Evolutionary conservation across 768 basidiomycete genomes (phyloP).

Genomic region (Leccinellum rugosiceps): DNA sequence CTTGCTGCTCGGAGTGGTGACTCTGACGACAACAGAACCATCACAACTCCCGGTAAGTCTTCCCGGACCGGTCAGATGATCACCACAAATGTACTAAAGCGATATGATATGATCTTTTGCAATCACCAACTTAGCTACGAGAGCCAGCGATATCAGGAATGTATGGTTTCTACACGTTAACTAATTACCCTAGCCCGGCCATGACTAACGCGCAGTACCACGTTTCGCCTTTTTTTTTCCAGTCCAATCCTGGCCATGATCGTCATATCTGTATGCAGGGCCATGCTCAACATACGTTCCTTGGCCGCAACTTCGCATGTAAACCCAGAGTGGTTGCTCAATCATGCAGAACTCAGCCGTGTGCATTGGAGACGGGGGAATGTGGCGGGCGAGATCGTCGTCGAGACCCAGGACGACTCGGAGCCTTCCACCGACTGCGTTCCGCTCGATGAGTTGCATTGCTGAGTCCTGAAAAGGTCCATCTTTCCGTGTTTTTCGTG

Average conservation of each 20-base stretch:
- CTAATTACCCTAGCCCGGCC: too few species aligned
- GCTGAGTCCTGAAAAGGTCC: too few species aligned
- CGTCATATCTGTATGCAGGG: constrained; percentile 33
- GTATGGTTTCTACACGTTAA: too few species aligned
- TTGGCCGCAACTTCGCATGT: constrained; percentile 41
- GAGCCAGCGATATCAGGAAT: not conserved
- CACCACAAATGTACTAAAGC: too few species aligned
- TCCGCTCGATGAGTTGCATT: not conserved
- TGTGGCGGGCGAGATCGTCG: constrained; percentile 36
- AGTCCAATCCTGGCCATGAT: constrained; percentile 1
- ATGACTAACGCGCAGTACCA: too few species aligned
- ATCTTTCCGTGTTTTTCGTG: not conserved
- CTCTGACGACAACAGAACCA: not conserved
- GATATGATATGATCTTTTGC: too few species aligned
- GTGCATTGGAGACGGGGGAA: constrained; percentile 37
- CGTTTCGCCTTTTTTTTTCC: not conserved
- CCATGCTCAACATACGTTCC: constrained; percentile 41
- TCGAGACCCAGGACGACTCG: not conserved
- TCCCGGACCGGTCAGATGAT: too few species aligned
- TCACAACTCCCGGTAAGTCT: not conserved
- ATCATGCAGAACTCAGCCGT: constrained; percentile 43
- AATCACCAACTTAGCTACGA: not conserved
- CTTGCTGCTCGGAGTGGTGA: not conserved
- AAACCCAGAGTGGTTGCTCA: constrained; percentile 43
- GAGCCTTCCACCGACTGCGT: not conserved